Conservation (phyloP, 306 rosid species). For the Vigna angularis region DNA sequence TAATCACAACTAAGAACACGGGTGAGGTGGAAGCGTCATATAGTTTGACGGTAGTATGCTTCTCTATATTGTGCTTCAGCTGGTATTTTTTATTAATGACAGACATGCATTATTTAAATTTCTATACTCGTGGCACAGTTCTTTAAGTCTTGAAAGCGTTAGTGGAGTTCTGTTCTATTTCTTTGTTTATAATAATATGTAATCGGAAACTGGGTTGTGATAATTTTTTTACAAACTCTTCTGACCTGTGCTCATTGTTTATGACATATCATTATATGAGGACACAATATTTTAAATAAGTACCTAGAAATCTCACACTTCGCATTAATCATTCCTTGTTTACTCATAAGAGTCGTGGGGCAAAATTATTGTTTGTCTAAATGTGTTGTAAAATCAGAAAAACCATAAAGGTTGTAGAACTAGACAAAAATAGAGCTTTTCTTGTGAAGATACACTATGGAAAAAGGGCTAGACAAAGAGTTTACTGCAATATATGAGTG, state of each 20-base stretch:
- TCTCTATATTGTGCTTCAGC: slow-evolving; percentile 29
- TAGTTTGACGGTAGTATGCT: slow-evolving; percentile 80
- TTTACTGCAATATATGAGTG: no score
- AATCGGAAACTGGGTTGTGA: neutral
- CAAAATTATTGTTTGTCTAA: slow-evolving; percentile 5
- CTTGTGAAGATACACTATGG: no score
- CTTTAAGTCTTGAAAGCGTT: slow-evolving; percentile 31
- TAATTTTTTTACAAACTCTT: neutral
- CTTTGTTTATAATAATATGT: slow-evolving; percentile 32
- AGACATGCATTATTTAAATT: slow-evolving; percentile 16
- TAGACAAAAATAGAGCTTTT: no score
- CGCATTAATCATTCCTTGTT: slow-evolving; percentile 4
- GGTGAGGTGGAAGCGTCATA: slow-evolving; percentile 98
- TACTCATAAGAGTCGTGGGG: neutral
- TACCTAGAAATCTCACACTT: neutral
- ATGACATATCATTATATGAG: neutral
- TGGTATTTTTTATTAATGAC: slow-evolving; percentile 5
- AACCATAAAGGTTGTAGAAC: no score
- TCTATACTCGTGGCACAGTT: neutral
- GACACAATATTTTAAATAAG: neutral
- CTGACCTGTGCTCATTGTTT: neutral
- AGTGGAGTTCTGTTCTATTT: slow-evolving; percentile 30
- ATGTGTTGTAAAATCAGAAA: no score
- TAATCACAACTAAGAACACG: slow-evolving; percentile 75
- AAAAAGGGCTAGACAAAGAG: no score